A percentile compares a stretch with the other conserved stretches of the same genome.
These are phyloP conservation scores for Saccharomyces uvarum DNA, from an alignment of 1,139 yeast genomes.

Conservation along the genomic window DNA sequence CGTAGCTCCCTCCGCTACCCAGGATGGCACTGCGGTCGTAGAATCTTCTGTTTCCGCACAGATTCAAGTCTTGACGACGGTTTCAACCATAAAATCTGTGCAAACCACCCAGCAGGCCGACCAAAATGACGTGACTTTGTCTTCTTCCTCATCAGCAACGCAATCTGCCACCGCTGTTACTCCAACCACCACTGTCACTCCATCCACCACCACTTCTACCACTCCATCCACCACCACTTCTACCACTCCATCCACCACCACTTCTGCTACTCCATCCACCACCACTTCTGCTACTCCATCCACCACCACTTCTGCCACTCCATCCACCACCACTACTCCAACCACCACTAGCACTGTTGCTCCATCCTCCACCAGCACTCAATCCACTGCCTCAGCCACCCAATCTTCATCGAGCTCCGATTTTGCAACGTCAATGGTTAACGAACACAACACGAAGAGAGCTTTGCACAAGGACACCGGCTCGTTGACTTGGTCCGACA, in stretches of 20 bases:
- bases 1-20: conserved; percentile 5
- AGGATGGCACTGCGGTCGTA: neutral
- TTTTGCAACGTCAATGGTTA: conserved; percentile 38
- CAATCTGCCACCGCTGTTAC: conserved; percentile 3
- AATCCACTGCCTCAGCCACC: conserved; percentile 18
- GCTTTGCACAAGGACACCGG: conserved; percentile 50
- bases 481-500: conserved; percentile 42
- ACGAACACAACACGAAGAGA: conserved; percentile 47
- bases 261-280: conserved; percentile 6
- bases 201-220: conserved; percentile 6
- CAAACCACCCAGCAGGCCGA: neutral
- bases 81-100: neutral
- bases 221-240: conserved; percentile 8
- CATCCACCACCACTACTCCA: conserved; percentile 15
- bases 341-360: conserved; percentile 17
- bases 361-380: conserved; percentile 19
- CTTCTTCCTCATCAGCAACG: conserved; percentile 1
- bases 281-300: conserved; percentile 5
- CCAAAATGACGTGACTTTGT: conserved; percentile 3
- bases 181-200: conserved; percentile 4
- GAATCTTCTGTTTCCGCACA: neutral
- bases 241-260: conserved; percentile 1
- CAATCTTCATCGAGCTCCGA: conserved; percentile 21
- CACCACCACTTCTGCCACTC: conserved; percentile 8
- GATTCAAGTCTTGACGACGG: neutral